Base-by-base conservation (phyloP, 2,329 filamentous ascomycete genomes). In the Exophiala phaeomuriformis region DNA sequence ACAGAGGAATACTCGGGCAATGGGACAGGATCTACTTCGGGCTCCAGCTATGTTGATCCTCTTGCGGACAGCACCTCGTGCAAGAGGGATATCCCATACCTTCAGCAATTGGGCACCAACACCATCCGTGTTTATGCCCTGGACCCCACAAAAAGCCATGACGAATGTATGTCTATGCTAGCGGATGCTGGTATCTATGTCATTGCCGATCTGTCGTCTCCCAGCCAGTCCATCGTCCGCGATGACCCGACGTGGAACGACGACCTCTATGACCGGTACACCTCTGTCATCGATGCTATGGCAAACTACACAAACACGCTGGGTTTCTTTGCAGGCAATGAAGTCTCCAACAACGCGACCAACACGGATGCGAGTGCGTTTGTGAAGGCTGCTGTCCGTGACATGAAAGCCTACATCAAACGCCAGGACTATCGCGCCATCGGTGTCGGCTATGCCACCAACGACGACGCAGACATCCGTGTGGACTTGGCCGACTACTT, bases 291-390 rank as follows among this genome's bases (percentile, higher is more conserved):
- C 56, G 90, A 97, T 68, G 78, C 81, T 59, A 76, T 98, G 65
- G 77, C 80, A 64, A 78, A 87, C 68, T 97, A 95, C 79, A 79
- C 81, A 72, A 98, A 98, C 75, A 84, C 88, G 48, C 83, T 98
- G 60, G 93, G 93, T 65, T 98, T 97, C 84, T 97, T 98, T 71
- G 91, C 90, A 63, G 93, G 93, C 69, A 98, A 98, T 74, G 93
- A 98, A 75, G 93, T 98, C 58, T 85, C 89, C 64, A 95, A 96
- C 78, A 80, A 84, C 65, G 77, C 78, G 63, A 90, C 85, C 79
- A 96, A 95, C 81, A 97, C 91, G 47, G 75, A 80, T 57, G 88
- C 91, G 47, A 93, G 88, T 58, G 90, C 91, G 63, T 98, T 86
- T 70, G 93, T 98, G 74, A 98, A 97, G 82, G 93, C 91, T 57